Base-by-base conservation (phyloP, 768 basidiomycete genomes). In the Panus rudis region DNA sequence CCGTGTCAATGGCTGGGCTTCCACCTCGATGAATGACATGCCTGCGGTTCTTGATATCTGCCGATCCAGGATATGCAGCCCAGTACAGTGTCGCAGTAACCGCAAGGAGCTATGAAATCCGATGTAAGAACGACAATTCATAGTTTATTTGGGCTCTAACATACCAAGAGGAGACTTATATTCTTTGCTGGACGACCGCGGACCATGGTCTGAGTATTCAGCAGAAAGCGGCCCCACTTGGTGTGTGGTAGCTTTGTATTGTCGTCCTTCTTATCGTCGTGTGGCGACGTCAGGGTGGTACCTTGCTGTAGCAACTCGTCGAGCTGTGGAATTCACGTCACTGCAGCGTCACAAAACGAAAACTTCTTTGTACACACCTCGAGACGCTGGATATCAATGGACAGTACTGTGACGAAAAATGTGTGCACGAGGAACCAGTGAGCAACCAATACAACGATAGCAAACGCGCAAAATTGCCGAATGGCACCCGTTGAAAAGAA, bases 401-500 rank as follows among this genome's bases (percentile, higher is more conserved):
- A 92, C 19, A 99, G 67, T 21, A 96, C 92, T 6, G 93, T 87
- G 50, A 93, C 71, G 65, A 94, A 97, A 66, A 97, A 94, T 0
- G 92, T 96, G 57, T 96, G 90, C 13, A 94, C 84, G 47, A 98
- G 73, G 67, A 93, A 94, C 92, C 92, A 98, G 60, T 98, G 93
- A 13, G 92, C 92, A 23, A 97, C 85, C 17, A 97, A 73, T 10
- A 97, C 91, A 19, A 97, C 91, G 33, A 92, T 82, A 0, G 92
- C 91, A 59, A 98, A 97, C 3, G 81, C 73, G 61, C 92, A 94
- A 57, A 97, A 94, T 54, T 97, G 91, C 28, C 87, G 78, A 26
- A 93, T 88, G 1, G 89, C 84, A 31, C 89, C 85, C 13, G 72
- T 75, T 33, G 84, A 75, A 54, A 87, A 78, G 34, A 81, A 66